phyloP scores from a whole-genome alignment of 139 green algal species.

The Tetradesmus obliquus region DNA sequence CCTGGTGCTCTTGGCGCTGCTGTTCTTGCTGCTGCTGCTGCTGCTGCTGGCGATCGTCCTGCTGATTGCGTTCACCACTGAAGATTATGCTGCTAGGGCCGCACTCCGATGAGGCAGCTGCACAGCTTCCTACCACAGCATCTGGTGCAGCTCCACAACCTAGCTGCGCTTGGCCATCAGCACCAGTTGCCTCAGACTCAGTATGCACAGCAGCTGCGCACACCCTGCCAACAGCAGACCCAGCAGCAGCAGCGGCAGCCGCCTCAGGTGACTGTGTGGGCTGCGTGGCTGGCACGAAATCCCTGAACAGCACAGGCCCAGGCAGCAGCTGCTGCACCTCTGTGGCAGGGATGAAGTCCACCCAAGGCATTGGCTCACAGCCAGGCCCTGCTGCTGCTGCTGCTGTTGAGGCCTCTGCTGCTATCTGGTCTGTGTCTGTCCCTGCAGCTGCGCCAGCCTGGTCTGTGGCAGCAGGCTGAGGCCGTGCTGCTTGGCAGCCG shows the following conservation, averaged over 20 bases:
- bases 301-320: background rate
- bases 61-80: background rate
- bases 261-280: background rate
- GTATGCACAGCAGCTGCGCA: background rate
- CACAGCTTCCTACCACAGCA: background rate
- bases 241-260: background rate
- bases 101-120: background rate
- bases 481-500: background rate
- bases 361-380: background rate
- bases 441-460: background rate
- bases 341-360: conserved; percentile 4
- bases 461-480: too few species aligned
- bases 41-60: background rate
- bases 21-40: background rate
- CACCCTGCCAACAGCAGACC: background rate
- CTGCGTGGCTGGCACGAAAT: background rate
- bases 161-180: background rate
- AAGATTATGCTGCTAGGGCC: background rate
- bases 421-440: background rate
- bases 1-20: background rate
- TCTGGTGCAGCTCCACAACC: background rate
- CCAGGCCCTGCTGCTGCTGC: background rate
- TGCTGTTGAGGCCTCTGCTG: background rate
- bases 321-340: conserved; percentile 1
- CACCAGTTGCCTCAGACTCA: background rate